Base-by-base conservation (phyloP, 2,329 filamentous ascomycete species). In the Claviceps sp. region DNA sequence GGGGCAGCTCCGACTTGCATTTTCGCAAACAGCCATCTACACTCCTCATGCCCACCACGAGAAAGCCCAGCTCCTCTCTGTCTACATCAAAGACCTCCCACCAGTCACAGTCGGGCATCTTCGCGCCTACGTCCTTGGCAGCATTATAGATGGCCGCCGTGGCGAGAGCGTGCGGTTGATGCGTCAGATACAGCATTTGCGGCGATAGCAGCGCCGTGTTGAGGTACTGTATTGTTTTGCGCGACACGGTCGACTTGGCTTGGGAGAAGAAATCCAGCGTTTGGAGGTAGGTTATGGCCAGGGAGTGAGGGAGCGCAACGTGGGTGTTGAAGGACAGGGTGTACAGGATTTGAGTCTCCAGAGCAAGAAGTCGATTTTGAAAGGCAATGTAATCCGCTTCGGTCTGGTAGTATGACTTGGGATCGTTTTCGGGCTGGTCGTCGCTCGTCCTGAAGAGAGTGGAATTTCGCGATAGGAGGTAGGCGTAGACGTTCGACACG, bases 11-110 rank as follows among this genome's bases (percentile, higher is more conserved):
- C 49, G 74, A 73, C 59, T 68, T 75, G 61, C 86, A 82, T 43
- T 73, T 73, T 54, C 68, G 69, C 50, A 82, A 80, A 68, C 85
- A 88, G 0, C 79, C 82, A 55, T 85, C 82, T 51, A 94, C 71
- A 60, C 90, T 96, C 55, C 81, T 74, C 77, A 96, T 79, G 0
- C 78, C 89, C 11, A 96, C 87, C 3, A 95, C 89, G 53, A 97
- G 68, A 59, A 97, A 97, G 0, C 93, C 93, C 38, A 98, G 74
- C 64, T 95, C 89, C 71, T 98, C 93, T 49, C 93, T 77, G 61
- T 96, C 90, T 7, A 93, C 87, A 66, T 98, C 93, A 65, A 97
- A 97, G 0, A 97, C 88, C 67, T 96, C 90, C 93, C 93, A 98
- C 93, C 93, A 98, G 56, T 88, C 83, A 47, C 79, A 80, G 56